Conservation (phyloP, 768 basidiomycete species). For the Sarcodon aspratus region DNA sequence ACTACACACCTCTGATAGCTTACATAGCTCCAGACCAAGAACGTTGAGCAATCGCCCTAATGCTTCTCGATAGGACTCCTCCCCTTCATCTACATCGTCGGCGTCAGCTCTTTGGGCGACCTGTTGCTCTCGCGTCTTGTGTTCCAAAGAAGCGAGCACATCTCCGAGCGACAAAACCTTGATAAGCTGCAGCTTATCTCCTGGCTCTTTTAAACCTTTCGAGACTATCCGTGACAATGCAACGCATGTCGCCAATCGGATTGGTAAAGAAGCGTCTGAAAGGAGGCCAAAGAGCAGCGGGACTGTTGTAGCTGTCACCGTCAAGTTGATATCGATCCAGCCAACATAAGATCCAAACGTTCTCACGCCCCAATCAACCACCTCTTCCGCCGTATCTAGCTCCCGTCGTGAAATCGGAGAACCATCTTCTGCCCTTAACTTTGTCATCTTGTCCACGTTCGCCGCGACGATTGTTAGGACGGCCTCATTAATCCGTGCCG, state of each 20-base stretch:
- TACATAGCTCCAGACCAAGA: conserved; percentile 72
- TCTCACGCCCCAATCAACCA: conserved; percentile 86
- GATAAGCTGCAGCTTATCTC: conserved; percentile 82
- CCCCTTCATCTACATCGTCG: conserved; percentile 58
- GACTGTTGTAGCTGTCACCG: conserved; percentile 84
- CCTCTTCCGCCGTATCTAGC: conserved; percentile 52
- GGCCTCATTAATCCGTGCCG: conserved; percentile 74
- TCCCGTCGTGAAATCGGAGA: conserved; percentile 35
- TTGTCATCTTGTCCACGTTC: conserved; percentile 45
- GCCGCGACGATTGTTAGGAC: conserved; percentile 78
- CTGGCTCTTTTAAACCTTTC: conserved; percentile 88
- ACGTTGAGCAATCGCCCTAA: conserved; percentile 76
- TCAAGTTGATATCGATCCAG: conserved; percentile 97
- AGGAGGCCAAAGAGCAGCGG: conserved; percentile 77
- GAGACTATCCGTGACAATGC: conserved; percentile 74
- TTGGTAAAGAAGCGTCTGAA: conserved; percentile 62
- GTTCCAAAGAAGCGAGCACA: conserved; percentile 72
- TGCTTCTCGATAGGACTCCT: conserved; percentile 83
- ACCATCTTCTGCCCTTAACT: conserved; percentile 34
- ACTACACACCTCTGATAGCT: conserved; percentile 64
- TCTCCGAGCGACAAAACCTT: conserved; percentile 80
- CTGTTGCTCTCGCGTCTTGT: conserved; percentile 60
- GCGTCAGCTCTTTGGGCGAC: conserved; percentile 45
- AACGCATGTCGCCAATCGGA: conserved; percentile 76
- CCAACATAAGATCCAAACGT: conserved; percentile 92